A percentile compares a stretch with the other conserved stretches of the same genome.
Conservation (phyloP, 805 yeast species). For the Cyberlindnera saturnus region DNA sequence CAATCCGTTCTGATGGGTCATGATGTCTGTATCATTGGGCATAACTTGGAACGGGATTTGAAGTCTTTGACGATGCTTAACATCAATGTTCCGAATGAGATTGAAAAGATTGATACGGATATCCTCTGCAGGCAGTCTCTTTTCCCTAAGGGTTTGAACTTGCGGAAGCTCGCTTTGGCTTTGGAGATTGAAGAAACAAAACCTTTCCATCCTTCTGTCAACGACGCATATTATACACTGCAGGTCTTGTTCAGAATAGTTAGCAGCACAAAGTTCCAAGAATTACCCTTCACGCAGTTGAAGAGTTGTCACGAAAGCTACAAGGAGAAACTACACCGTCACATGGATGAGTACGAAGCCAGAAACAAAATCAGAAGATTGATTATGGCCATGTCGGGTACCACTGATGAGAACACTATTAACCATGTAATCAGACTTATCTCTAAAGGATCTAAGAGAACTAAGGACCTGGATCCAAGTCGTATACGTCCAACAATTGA, state of each 20-base stretch:
- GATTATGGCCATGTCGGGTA: background rate
- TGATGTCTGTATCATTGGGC: conserved; percentile 10
- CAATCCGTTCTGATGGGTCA: background rate
- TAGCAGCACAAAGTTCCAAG: conserved; percentile 1
- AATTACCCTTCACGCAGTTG: background rate
- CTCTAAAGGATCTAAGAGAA: background rate
- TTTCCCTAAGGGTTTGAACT: background rate
- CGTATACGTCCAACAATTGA: background rate
- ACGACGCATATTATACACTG: conserved; percentile 13
- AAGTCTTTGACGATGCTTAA: conserved; percentile 2
- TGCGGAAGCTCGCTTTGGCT: conserved; percentile 3
- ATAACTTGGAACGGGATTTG: conserved; percentile 11
- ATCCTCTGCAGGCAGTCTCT: conserved; percentile 1
- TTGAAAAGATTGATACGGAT: conserved; percentile 8
- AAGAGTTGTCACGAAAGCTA: background rate
- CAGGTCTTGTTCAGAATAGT: conserved; percentile 8
- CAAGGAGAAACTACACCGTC: conserved; percentile 3
- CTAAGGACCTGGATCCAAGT: background rate
- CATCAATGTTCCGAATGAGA: background rate
- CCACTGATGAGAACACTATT: background rate
- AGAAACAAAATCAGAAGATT: background rate
- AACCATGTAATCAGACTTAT: background rate
- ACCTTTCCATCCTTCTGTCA: conserved; percentile 14
- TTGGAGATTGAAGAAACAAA: conserved; percentile 5
- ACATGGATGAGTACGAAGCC: background rate